Conservation (phyloP, 2,329 filamentous ascomycete species). For the Monosporascus sp. region DNA sequence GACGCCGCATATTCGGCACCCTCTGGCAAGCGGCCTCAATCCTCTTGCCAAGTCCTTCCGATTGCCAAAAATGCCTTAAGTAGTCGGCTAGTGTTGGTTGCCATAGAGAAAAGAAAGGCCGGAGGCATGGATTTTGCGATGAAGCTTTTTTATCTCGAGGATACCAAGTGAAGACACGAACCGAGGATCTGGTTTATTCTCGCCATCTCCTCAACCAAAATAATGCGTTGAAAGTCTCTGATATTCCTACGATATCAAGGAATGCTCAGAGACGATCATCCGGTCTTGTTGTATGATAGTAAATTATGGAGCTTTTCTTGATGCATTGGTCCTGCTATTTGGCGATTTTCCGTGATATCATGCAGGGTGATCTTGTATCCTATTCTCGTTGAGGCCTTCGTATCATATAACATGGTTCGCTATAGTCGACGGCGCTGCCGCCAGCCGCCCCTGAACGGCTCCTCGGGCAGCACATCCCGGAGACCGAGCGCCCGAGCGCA, state of each 20-base stretch:
- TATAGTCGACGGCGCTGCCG: no score
- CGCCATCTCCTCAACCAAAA: neutral
- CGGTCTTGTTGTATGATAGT: neutral
- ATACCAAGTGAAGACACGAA: neutral
- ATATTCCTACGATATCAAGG: neutral
- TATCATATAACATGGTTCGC: neutral
- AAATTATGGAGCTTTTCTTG: neutral
- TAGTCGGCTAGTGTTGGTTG: neutral
- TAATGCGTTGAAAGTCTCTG: neutral
- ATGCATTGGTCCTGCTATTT: neutral
- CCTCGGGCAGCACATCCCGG: no score
- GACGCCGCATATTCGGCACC: no score
- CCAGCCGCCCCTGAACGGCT: no score
- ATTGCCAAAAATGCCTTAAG: neutral
- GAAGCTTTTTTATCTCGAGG: neutral
- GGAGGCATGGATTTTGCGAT: neutral
- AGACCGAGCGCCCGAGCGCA: no score
- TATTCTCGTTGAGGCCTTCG: conserved; percentile 7
- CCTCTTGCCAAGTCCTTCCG: neutral
- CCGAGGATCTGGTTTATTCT: neutral
- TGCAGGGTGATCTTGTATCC: neutral
- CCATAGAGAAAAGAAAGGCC: neutral
- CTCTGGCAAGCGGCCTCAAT: no score
- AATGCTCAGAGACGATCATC: neutral
- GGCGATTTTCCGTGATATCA: neutral